These are phyloP conservation scores for Stachybotrys chlorohalonatus DNA, from an alignment of 2,329 filamentous ascomycete species.

Conservation along the genomic window DNA sequence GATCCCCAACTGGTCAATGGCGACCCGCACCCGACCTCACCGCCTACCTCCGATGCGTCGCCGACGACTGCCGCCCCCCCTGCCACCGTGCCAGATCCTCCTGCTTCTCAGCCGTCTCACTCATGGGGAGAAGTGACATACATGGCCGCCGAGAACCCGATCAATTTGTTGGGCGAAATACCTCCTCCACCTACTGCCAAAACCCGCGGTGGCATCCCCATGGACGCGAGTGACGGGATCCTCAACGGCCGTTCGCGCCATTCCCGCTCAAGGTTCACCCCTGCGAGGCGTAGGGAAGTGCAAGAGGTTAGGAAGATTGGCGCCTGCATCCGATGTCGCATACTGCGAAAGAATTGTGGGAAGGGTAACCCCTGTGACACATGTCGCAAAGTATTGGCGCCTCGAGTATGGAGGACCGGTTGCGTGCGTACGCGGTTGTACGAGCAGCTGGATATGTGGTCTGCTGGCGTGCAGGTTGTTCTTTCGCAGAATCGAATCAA, in stretches of 20 bases:
- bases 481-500: slow-evolving; percentile 52
- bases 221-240: slow-evolving; percentile 35
- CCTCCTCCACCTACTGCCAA: slow-evolving; percentile 22
- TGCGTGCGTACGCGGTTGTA: slow-evolving; percentile 55
- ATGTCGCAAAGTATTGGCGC: slow-evolving; percentile 53
- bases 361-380: slow-evolving; percentile 53
- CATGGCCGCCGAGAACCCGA: slow-evolving; percentile 25
- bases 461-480: slow-evolving; percentile 54
- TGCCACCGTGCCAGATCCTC: slow-evolving; percentile 12
- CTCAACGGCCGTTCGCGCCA: slow-evolving; percentile 42
- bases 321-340: slow-evolving; percentile 57
- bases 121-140: slow-evolving; percentile 45
- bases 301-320: slow-evolving; percentile 56
- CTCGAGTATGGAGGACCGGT: slow-evolving; percentile 55
- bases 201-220: slow-evolving; percentile 40
- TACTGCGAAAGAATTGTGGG: slow-evolving; percentile 59
- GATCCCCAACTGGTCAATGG: slow-evolving; percentile 38
- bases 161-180: slow-evolving; percentile 19
- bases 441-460: slow-evolving; percentile 54
- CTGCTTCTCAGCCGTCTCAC: slow-evolving; percentile 30
- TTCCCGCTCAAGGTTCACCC: slow-evolving; percentile 47
- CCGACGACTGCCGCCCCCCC: slow-evolving; percentile 11
- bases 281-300: slow-evolving; percentile 52
- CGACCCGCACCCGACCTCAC: slow-evolving; percentile 18
- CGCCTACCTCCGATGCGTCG: slow-evolving; percentile 14